Evolutionary conservation across 2,329 filamentous ascomycete genomes (phyloP), one percentile per base, ranked within the genome.

Genomic region (Oidium heveae): DNA sequence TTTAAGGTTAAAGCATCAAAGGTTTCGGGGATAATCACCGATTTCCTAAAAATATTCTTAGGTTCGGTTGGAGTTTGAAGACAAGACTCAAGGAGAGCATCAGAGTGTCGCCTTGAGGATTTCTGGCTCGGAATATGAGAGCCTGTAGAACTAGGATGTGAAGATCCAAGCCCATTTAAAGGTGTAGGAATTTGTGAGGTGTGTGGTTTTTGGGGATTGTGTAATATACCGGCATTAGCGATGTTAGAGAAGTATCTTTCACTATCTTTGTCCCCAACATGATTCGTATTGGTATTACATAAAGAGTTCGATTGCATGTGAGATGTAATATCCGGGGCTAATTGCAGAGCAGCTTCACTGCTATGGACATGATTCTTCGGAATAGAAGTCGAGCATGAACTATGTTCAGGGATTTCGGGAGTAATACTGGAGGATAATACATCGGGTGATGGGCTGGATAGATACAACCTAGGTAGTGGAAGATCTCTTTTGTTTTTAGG

Each of bases 1-100:
- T 86, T 82, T 59, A 82, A 79, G 6, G 85, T 85, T 56, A 96
- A 73, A 4, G 73, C 71, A 64, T 94, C 86, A 65, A 88, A 96
- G 68, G 95, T 84, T 58, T 78, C 74, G 0, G 87, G 83, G 61
- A 80, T 76, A 55, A 84, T 79, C 16, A 32, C 4, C 12, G 16
- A 28, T 6, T n/a, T 6, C 20, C 43, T 9, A 34, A 16, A 37
- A 13, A 18, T 47, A 39, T 12, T 16, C 10, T 36, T 36, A 18
- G 22, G 20, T 12, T 47, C 34, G 15, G 18, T 13, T 39, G 20
- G 4, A 28, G 5, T 34, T 9, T 43, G 24, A 15, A 53, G 54
- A 36, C 59, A 56, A 46, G 59, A 57, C 50, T 62, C 62, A 50
- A 60, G 61, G 49, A 62, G 64, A 16, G 60, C 58, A 57, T 65